A percentile compares a stretch with the other conserved stretches of the same genome.
Conservation (phyloP, 148 eudicot species). For the Arctostaphylos glauca region DNA sequence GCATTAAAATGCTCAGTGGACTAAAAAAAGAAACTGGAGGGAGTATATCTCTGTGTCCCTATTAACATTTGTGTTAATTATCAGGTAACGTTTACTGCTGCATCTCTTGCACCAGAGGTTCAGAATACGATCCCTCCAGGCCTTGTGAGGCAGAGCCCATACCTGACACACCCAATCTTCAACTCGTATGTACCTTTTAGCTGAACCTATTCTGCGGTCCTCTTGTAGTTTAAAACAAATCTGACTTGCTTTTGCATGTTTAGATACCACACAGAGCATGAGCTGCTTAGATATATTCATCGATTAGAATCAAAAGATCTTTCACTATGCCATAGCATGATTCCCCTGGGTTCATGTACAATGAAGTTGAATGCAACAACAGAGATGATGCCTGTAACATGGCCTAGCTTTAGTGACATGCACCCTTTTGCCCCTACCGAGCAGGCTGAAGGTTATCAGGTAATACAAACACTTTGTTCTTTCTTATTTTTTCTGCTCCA, state of each 20-base stretch:
- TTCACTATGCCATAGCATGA: constrained; percentile 98
- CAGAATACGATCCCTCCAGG: constrained; percentile 66
- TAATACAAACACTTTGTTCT: constrained; percentile 13
- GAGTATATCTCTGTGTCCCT: background rate
- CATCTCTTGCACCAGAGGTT: constrained; percentile 79
- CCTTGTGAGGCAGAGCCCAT: constrained; percentile 78
- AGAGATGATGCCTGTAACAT: constrained; percentile 98
- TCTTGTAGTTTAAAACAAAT: constrained; percentile 8
- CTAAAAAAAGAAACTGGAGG: background rate
- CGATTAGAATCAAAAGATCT: constrained; percentile 85
- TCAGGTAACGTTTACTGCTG: constrained; percentile 86
- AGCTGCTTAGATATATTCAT: constrained; percentile 81
- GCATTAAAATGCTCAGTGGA: background rate
- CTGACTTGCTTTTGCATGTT: constrained; percentile 24
- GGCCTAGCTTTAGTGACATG: constrained; percentile 72
- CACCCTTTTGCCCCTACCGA: constrained; percentile 94
- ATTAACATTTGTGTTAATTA: constrained; percentile 16
- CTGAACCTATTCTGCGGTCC: constrained; percentile 8
- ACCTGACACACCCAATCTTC: constrained; percentile 75
- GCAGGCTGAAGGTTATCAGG: constrained; percentile 94
- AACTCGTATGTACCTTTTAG: constrained; percentile 64
- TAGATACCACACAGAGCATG: constrained; percentile 96
- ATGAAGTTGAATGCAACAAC: constrained; percentile 98
- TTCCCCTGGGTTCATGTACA: constrained; percentile 96
- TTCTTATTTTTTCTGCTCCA: background rate